A percentile compares a stretch with the other conserved stretches of the same genome.
These are phyloP conservation scores for Blastobotrys indianensis DNA, from an alignment of 1,139 yeast genomes.

Conservation along the genomic window DNA sequence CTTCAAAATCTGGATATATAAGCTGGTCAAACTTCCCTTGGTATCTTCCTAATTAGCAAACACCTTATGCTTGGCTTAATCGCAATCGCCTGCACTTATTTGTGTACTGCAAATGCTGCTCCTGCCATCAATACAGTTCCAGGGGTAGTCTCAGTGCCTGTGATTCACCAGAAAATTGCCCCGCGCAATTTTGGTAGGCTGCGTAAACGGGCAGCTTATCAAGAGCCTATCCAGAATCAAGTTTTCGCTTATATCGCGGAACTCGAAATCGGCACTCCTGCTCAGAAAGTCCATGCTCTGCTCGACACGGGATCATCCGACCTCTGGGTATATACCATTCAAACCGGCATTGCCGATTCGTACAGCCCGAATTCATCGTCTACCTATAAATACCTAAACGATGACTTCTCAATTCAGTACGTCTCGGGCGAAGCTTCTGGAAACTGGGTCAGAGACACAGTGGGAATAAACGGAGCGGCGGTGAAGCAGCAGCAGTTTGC, in stretches of 20 bases:
- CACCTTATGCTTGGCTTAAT: no score
- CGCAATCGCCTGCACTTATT: no score
- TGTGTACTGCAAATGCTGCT: no score
- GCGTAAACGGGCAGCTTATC: no score
- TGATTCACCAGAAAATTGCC: no score
- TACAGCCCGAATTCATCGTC: neutral
- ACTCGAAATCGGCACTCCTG: constrained; percentile 50
- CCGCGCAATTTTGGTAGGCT: no score
- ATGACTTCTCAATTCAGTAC: constrained; percentile 42
- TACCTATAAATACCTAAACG: constrained; percentile 3
- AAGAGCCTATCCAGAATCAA: neutral
- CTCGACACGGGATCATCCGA: constrained; percentile 68
- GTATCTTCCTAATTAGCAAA: no score
- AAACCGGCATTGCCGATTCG: constrained; percentile 2
- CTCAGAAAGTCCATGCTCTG: constrained; percentile 46
- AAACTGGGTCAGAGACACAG: constrained; percentile 50
- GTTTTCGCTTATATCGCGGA: constrained; percentile 35
- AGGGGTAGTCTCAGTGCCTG: no score
- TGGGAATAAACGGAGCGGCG: constrained; percentile 39
- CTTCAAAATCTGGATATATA: no score
- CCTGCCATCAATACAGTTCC: no score
- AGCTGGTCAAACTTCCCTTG: no score
- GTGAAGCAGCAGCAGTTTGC: constrained; percentile 46
- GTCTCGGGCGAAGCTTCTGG: constrained; percentile 53
- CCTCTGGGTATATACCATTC: constrained; percentile 45